Evolutionary conservation across 148 eudicot species (phyloP).

Genomic region (Vaccinium corymbosum): DNA sequence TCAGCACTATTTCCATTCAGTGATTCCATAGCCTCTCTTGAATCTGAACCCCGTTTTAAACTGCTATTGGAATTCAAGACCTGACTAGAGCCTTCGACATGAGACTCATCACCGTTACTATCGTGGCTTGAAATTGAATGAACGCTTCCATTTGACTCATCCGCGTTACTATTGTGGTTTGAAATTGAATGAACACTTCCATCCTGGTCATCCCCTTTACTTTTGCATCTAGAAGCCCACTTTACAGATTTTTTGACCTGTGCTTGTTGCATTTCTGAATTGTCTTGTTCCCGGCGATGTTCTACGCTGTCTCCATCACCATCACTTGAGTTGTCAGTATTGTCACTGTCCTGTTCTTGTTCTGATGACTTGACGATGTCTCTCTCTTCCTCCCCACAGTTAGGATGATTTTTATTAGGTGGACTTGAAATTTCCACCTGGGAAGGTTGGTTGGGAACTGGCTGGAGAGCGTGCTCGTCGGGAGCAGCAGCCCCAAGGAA

Average conservation of each 20-base stretch:
- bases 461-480: conserved; percentile 17
- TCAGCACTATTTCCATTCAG: neutral
- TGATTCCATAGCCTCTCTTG: neutral
- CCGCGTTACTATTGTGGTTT: neutral
- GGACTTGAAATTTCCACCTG: conserved; percentile 20
- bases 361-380: conserved; percentile 18
- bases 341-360: conserved; percentile 5
- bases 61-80: neutral
- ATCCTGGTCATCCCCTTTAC: conserved; percentile 18
- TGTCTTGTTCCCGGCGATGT: conserved; percentile 18
- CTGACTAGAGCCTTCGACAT: neutral
- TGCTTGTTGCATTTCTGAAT: neutral
- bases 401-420: conserved; percentile 11
- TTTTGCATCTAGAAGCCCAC: conserved; percentile 17
- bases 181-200: conserved; percentile 22
- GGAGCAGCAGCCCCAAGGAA: conserved; percentile 44
- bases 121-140: neutral
- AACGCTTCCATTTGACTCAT: neutral
- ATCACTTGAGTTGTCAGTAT: conserved; percentile 4
- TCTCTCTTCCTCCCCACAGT: conserved; percentile 13
- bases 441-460: conserved; percentile 3
- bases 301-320: conserved; percentile 18
- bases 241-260: conserved; percentile 8
- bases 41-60: neutral
- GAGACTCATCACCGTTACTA: neutral